Percentiles rank a stretch among this genome's conserved stretches.
Evolutionary conservation across 306 rosid species (phyloP).

Genomic region (Castanopsis chinensis): DNA sequence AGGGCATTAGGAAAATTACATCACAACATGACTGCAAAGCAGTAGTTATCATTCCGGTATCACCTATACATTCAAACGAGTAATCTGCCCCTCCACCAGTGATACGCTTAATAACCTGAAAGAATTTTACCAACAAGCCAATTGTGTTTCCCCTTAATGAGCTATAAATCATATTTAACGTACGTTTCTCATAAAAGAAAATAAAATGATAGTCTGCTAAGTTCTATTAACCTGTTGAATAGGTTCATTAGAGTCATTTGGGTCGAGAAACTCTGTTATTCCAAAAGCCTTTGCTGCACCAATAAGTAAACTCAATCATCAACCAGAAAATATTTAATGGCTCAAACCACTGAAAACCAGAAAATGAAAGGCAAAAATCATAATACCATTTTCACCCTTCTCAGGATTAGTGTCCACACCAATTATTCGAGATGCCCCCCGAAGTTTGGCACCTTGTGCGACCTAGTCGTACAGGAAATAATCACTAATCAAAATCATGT

Average conservation of each 20-base stretch:
- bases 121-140: constrained; percentile 18
- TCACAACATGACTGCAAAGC: constrained; percentile 93
- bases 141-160: not conserved
- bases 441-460: constrained; percentile 83
- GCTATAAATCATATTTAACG: not conserved
- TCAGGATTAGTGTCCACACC: constrained; percentile 85
- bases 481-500: constrained; percentile 1
- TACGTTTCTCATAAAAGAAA: not conserved
- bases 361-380: not conserved
- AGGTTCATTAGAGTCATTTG: constrained; percentile 59
- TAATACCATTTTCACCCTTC: constrained; percentile 67
- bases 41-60: constrained; percentile 83
- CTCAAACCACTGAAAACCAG: constrained; percentile 4
- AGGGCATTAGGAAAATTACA: constrained; percentile 43
- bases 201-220: not conserved
- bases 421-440: constrained; percentile 85
- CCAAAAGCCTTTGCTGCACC: constrained; percentile 84
- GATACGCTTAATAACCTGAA: constrained; percentile 72
- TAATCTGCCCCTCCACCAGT: constrained; percentile 96
- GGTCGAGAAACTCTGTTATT: constrained; percentile 67
- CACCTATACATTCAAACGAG: constrained; percentile 88
- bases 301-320: constrained; percentile 28
- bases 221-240: constrained; percentile 57
- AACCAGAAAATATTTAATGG: constrained; percentile 11
- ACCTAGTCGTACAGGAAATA: constrained; percentile 44